Evolutionary conservation across 306 rosid genomes (phyloP).

Genomic region (Fragaria nilgerrensis): DNA sequence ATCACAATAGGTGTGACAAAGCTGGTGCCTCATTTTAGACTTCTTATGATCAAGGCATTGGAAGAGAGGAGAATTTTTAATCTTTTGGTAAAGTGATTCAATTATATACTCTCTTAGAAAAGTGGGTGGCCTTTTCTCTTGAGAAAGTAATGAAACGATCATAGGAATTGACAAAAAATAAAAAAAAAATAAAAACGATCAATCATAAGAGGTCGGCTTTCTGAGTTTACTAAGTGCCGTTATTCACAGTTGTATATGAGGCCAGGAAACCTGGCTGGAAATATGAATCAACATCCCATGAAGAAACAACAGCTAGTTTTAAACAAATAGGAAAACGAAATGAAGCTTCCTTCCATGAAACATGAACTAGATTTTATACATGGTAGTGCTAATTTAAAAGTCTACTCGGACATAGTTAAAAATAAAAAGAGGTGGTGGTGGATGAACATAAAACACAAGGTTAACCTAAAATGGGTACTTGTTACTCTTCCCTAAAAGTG

Average conservation of each 20-base stretch:
- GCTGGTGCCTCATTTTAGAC: no score
- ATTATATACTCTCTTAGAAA: constrained; percentile 28
- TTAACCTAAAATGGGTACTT: constrained; percentile 33
- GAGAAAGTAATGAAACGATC: constrained; percentile 10
- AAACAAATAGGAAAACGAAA: not conserved
- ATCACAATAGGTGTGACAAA: not conserved
- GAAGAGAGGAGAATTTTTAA: constrained; percentile 14
- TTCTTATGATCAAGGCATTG: not conserved
- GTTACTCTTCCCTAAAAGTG: constrained; percentile 25
- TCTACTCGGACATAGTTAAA: constrained; percentile 33
- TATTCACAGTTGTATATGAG: constrained; percentile 20
- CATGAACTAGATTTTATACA: constrained; percentile 67
- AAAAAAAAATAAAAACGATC: not conserved
- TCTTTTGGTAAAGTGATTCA: constrained; percentile 9
- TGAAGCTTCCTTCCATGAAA: constrained; percentile 41
- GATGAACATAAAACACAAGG: constrained; percentile 27
- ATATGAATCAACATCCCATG: constrained; percentile 41
- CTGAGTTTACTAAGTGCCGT: constrained; percentile 26
- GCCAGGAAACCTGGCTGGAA: constrained; percentile 38
- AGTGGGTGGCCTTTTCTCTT: constrained; percentile 34
- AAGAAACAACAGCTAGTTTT: constrained; percentile 3
- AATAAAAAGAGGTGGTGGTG: not conserved
- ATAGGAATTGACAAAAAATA: no score
- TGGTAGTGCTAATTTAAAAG: constrained; percentile 36
- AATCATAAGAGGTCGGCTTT: constrained; percentile 29